phyloP scores from a whole-genome alignment of 176 grass and related monocot genomes.

The Eleusine indica region DNA sequence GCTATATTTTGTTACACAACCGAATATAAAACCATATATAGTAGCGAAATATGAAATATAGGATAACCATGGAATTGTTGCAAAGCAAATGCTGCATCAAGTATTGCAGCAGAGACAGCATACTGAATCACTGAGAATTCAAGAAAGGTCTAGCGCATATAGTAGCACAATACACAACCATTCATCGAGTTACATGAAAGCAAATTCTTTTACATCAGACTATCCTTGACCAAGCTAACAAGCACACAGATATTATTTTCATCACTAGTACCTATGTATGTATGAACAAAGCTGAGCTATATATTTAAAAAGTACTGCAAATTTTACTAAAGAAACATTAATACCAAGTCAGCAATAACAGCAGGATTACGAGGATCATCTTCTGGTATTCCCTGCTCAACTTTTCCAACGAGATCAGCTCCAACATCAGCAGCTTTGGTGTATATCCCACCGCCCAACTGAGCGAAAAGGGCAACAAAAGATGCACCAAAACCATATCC shows the following conservation, averaged over 20 bases:
- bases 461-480: slow-evolving; percentile 99
- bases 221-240: slow-evolving; percentile 21
- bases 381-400: slow-evolving; percentile 99
- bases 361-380: slow-evolving; percentile 99
- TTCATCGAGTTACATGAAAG: slow-evolving; percentile 4
- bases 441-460: slow-evolving; percentile 98
- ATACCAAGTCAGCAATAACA: slow-evolving; percentile 99
- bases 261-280: slow-evolving; percentile 8
- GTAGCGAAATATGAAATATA: slow-evolving; percentile 31
- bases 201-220: neutral
- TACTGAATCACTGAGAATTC: slow-evolving; percentile 6
- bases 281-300: slow-evolving; percentile 32
- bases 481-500: slow-evolving; percentile 99
- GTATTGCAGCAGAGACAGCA: slow-evolving; percentile 15
- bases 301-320: neutral
- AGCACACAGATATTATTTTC: slow-evolving; percentile 9
- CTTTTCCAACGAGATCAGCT: slow-evolving; percentile 98
- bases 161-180: neutral
- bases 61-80: slow-evolving; percentile 18
- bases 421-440: slow-evolving; percentile 99
- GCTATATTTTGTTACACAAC: slow-evolving; percentile 24
- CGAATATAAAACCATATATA: slow-evolving; percentile 10
- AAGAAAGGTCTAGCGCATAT: neutral
- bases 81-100: slow-evolving; percentile 25
- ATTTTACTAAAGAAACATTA: slow-evolving; percentile 43